These are phyloP conservation scores for Botrytis medusae DNA, from an alignment of 2,329 filamentous ascomycete genomes.

Conservation along the genomic window DNA sequence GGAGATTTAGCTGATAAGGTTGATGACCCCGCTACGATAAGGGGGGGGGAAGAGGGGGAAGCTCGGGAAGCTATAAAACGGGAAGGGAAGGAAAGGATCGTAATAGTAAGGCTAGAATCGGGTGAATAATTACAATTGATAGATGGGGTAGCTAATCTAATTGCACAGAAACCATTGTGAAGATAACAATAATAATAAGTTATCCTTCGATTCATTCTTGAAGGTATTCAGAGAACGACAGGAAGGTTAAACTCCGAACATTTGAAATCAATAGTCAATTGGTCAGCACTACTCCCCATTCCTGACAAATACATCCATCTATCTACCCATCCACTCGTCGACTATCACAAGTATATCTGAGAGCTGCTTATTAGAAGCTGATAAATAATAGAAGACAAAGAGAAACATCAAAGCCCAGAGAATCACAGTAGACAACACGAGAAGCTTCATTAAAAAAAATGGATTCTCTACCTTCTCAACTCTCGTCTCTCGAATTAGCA, in stretches of 20 bases:
- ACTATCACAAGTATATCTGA: neutral
- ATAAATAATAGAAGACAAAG: neutral
- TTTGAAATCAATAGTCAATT: neutral
- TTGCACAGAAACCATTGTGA: neutral
- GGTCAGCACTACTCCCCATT: neutral
- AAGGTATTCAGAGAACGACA: slow-evolving; percentile 1
- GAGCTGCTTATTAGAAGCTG: neutral
- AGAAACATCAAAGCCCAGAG: neutral
- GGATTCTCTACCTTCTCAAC: neutral
- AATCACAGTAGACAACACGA: neutral
- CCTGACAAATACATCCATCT: neutral
- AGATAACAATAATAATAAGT: neutral
- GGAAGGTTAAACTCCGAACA: neutral
- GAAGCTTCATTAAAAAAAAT: neutral
- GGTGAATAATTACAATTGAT: neutral
- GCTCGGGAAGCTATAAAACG: neutral
- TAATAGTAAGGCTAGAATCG: neutral
- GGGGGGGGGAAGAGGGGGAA: neutral
- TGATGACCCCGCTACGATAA: slow-evolving; percentile 12
- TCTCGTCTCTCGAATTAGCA: neutral
- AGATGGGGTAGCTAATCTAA: neutral
- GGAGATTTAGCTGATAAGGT: neutral
- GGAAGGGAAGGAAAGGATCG: neutral
- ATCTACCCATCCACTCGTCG: neutral
- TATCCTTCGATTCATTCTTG: neutral